phyloP scores from a whole-genome alignment of 176 grass and related monocot genomes.

The Ananas comosus region DNA sequence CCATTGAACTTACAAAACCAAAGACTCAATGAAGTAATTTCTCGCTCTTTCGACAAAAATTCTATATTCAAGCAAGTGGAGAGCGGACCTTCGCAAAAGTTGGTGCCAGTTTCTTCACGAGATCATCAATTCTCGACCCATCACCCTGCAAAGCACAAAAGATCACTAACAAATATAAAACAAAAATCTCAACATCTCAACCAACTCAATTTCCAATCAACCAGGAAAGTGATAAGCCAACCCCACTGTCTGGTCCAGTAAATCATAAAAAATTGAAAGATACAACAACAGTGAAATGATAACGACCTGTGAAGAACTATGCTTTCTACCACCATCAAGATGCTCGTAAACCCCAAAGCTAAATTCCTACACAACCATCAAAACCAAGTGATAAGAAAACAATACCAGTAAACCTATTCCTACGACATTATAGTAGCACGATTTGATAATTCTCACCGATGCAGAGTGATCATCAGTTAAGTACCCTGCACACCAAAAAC shows the following conservation, averaged over 20 bases:
- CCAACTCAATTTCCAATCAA: background rate
- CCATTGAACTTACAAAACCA: no score
- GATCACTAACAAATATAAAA: constrained; percentile 1
- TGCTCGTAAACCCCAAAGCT: constrained; percentile 16
- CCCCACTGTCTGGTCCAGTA: background rate
- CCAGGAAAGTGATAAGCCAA: background rate
- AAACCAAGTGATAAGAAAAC: constrained; percentile 4
- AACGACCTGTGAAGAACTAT: constrained; percentile 27
- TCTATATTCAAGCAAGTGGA: background rate
- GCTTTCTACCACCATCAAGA: constrained; percentile 15
- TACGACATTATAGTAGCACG: background rate
- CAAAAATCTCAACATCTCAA: background rate
- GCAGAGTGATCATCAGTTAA: constrained; percentile 28
- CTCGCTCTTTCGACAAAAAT: background rate
- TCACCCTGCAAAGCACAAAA: constrained; percentile 30
- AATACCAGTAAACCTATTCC: background rate
- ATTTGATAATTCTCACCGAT: constrained; percentile 29
- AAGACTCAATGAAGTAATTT: background rate
- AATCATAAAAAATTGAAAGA: constrained; percentile 9
- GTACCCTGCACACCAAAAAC: constrained; percentile 27
- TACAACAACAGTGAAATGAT: constrained; percentile 1
- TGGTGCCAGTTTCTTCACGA: constrained; percentile 14
- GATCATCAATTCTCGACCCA: constrained; percentile 8
- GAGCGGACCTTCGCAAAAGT: constrained; percentile 21
- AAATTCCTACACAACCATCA: constrained; percentile 16